Evolutionary conservation across 1,284 basidiomycete species (phyloP).

Genomic region (Trichosporon inkin): DNA sequence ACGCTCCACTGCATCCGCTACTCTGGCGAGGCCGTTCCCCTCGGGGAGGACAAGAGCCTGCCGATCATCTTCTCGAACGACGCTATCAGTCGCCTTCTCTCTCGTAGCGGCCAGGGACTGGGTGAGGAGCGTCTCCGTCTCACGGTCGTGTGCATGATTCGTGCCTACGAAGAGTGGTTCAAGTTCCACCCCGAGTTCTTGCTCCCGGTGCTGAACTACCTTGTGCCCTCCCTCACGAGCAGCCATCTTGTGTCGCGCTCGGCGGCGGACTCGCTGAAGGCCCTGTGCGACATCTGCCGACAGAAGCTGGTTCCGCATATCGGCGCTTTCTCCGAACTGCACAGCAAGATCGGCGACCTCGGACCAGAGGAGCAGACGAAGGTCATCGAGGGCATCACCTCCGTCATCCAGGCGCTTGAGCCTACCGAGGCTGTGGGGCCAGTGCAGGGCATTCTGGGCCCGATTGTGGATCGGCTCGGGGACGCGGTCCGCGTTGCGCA

Average conservation of each 20-base stretch:
- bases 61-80: conserved; percentile 65
- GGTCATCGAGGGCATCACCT: conserved; percentile 81
- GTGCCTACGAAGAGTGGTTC: conserved; percentile 81
- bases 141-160: conserved; percentile 66
- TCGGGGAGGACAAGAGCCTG: conserved; percentile 64
- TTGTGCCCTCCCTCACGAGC: conserved; percentile 58
- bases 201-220: conserved; percentile 60
- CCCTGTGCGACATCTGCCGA: conserved; percentile 81
- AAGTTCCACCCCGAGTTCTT: conserved; percentile 55
- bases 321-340: conserved; percentile 72
- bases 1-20: conserved; percentile 77
- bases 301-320: conserved; percentile 73
- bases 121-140: conserved; percentile 61
- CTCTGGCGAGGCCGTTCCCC: conserved; percentile 76
- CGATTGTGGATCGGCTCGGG: conserved; percentile 66
- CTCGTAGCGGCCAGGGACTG: conserved; percentile 53
- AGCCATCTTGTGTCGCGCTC: conserved; percentile 66
- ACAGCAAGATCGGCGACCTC: conserved; percentile 66
- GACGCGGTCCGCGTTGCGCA: conserved; percentile 58
- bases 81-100: conserved; percentile 52
- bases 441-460: conserved; percentile 72
- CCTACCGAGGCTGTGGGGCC: conserved; percentile 70
- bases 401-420: conserved; percentile 79
- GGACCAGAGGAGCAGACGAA: conserved; percentile 84
- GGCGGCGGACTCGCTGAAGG: conserved; percentile 73